Evolutionary conservation across 2,329 filamentous ascomycete genomes (phyloP).

Genomic region (Fusarium drepaniforme): DNA sequence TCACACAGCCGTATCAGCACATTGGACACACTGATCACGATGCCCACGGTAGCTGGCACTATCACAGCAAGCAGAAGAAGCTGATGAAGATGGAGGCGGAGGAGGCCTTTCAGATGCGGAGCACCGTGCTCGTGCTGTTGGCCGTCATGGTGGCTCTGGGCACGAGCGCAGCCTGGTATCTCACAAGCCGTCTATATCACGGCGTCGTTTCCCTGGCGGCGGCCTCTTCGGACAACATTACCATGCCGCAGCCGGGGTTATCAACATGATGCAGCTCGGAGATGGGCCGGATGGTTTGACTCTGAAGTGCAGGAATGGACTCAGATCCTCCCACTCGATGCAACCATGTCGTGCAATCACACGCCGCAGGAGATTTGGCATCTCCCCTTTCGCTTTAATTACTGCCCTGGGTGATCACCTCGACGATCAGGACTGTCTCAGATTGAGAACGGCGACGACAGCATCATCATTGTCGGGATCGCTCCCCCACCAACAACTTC

Average conservation of each 20-base stretch:
- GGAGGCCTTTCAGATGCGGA: slow-evolving; percentile 72
- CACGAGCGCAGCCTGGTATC: slow-evolving; percentile 26
- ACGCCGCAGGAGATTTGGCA: neutral
- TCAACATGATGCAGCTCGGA: slow-evolving; percentile 11
- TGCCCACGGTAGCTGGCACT: slow-evolving; percentile 54
- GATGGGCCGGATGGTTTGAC: neutral
- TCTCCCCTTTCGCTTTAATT: slow-evolving; percentile 1
- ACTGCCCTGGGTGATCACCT: neutral
- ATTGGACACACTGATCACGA: slow-evolving; percentile 40
- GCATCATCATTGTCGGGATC: neutral
- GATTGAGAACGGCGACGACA: neutral
- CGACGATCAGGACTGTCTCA: slow-evolving; percentile 12
- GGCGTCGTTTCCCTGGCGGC: slow-evolving; percentile 23
- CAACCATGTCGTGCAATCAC: slow-evolving; percentile 4
- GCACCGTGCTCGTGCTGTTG: slow-evolving; percentile 64
- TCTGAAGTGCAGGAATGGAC: slow-evolving; percentile 2
- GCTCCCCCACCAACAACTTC: neutral
- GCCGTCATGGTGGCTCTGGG: slow-evolving; percentile 44
- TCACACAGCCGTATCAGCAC: slow-evolving; percentile 55
- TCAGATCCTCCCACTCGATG: neutral
- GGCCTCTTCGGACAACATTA: slow-evolving; percentile 13
- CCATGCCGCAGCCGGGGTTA: slow-evolving; percentile 13
- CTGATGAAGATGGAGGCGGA: slow-evolving; percentile 71
- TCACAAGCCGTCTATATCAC: slow-evolving; percentile 30
- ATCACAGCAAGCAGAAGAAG: slow-evolving; percentile 69